A percentile compares a stretch with the other conserved stretches of the same genome.
Evolutionary conservation across 768 basidiomycete genomes (phyloP).

Genomic region (Lactarius indigo): DNA sequence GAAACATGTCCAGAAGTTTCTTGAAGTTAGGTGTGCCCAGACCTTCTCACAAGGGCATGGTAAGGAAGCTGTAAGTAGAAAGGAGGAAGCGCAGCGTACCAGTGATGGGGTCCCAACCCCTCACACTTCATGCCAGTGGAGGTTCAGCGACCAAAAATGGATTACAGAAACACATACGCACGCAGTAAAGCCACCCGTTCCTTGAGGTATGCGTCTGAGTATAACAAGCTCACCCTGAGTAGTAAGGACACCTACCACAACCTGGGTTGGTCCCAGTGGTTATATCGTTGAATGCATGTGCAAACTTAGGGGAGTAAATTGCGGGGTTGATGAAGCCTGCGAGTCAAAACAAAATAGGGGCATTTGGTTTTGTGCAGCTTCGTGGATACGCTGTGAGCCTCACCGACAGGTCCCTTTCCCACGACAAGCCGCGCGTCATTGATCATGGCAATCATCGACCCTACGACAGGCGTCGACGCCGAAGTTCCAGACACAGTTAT

Average conservation of each 20-base stretch:
- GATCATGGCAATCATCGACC: constrained; percentile 35
- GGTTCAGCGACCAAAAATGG: background rate
- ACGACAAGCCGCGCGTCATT: constrained; percentile 38
- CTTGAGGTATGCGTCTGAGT: constrained; percentile 2
- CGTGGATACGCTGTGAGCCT: background rate
- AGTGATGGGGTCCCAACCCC: constrained; percentile 30
- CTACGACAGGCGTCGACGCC: constrained; percentile 35
- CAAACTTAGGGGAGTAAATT: constrained; percentile 26
- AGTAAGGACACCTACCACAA: constrained; percentile 16
- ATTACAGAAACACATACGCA: constrained; percentile 6
- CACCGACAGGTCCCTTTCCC: constrained; percentile 35
- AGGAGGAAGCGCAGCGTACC: constrained; percentile 9
- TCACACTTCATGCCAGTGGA: constrained; percentile 19
- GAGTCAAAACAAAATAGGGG: background rate
- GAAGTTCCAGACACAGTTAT: constrained; percentile 36
- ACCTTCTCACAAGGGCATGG: constrained; percentile 13
- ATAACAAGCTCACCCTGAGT: no score
- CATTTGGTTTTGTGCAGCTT: background rate
- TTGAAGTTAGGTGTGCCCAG: constrained; percentile 32
- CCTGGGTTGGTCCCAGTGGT: constrained; percentile 29
- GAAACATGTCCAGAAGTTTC: constrained; percentile 28
- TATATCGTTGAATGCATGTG: constrained; percentile 30
- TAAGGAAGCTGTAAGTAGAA: background rate
- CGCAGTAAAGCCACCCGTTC: constrained; percentile 28
- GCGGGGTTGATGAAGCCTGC: constrained; percentile 58